Evolutionary conservation across 2,329 filamentous ascomycete genomes (phyloP).

Genomic region (Aulographum hederae): DNA sequence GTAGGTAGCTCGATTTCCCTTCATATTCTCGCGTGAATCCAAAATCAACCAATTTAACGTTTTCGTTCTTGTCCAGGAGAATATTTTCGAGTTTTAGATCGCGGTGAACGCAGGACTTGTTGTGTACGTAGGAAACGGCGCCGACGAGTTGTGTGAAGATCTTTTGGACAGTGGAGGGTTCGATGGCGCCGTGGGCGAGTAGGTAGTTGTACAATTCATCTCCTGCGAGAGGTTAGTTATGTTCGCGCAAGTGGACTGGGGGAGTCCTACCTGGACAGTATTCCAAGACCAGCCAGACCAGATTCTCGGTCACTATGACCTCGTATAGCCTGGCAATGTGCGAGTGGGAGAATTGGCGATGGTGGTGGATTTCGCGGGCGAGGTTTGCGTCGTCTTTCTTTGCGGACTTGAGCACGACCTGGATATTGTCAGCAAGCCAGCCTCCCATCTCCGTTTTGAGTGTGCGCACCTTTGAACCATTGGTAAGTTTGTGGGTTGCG

Average conservation of each 20-base stretch:
- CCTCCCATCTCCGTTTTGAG: not conserved
- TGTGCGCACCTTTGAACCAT: slow-evolving; percentile 71
- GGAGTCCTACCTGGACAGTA: slow-evolving; percentile 63
- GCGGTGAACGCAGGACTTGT: slow-evolving; percentile 86
- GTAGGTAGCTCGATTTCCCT: slow-evolving; percentile 80
- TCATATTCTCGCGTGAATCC: slow-evolving; percentile 97
- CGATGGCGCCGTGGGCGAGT: slow-evolving; percentile 66
- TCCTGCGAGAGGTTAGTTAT: slow-evolving; percentile 31
- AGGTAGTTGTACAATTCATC: slow-evolving; percentile 97
- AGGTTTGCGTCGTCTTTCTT: slow-evolving; percentile 93
- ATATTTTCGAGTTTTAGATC: slow-evolving; percentile 97
- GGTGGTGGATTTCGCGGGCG: slow-evolving; percentile 93
- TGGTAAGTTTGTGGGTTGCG: slow-evolving; percentile 89
- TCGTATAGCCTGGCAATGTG: slow-evolving; percentile 95
- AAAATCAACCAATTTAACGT: slow-evolving; percentile 95
- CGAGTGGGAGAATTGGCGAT: slow-evolving; percentile 91
- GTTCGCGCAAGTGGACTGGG: slow-evolving; percentile 1
- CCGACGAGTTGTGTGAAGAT: slow-evolving; percentile 93
- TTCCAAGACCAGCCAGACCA: slow-evolving; percentile 94
- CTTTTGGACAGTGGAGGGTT: slow-evolving; percentile 74
- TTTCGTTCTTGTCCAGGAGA: slow-evolving; percentile 85
- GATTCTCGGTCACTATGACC: slow-evolving; percentile 84
- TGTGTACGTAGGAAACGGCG: slow-evolving; percentile 87
- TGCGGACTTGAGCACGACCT: slow-evolving; percentile 97
- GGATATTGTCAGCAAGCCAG: slow-evolving; percentile 4